These are phyloP conservation scores for Globisporangium ultimum DNA, from an alignment of 352 stramenopile genomes.

Conservation along the genomic window DNA sequence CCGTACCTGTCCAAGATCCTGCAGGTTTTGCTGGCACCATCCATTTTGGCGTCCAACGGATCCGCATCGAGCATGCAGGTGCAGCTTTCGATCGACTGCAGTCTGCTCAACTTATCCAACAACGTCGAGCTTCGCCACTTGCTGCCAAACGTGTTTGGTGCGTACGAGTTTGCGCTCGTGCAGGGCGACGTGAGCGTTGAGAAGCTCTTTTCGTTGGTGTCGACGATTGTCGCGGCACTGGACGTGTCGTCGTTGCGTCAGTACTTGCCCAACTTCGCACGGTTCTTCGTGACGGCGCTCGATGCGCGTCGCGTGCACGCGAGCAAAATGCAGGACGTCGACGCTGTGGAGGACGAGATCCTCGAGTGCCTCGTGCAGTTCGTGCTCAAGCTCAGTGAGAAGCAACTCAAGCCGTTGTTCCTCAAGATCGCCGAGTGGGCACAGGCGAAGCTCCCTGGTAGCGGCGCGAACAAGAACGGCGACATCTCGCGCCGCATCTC, in stretches of 20 bases:
- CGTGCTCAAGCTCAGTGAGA: slow-evolving; percentile 85
- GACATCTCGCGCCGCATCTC: slow-evolving; percentile 59
- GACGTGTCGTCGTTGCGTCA: slow-evolving; percentile 50
- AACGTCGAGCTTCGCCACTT: slow-evolving; percentile 74
- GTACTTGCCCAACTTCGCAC: slow-evolving; percentile 69
- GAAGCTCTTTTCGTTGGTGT: slow-evolving; percentile 70
- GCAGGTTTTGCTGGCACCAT: slow-evolving; percentile 54
- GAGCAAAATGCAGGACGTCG: slow-evolving; percentile 47
- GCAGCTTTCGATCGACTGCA: slow-evolving; percentile 60
- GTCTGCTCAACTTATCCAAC: slow-evolving; percentile 62
- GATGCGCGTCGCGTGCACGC: slow-evolving; percentile 72
- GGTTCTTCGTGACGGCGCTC: slow-evolving; percentile 79
- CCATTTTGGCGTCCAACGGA: slow-evolving; percentile 26
- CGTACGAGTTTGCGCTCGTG: slow-evolving; percentile 62
- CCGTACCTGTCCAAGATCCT: slow-evolving; percentile 70
- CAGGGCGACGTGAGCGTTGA: slow-evolving; percentile 52
- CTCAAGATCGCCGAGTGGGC: slow-evolving; percentile 82
- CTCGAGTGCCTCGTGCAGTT: slow-evolving; percentile 78
- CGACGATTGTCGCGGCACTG: slow-evolving; percentile 54
- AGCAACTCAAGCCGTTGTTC: slow-evolving; percentile 88
- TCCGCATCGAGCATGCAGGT: slow-evolving; percentile 25
- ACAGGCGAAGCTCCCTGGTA: slow-evolving; percentile 29
- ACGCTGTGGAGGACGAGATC: slow-evolving; percentile 72
- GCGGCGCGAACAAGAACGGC: slow-evolving; percentile 15
- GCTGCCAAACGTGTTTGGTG: slow-evolving; percentile 60